Evolutionary conservation across 2,329 filamentous ascomycete species (phyloP).

Genomic region (Pezicula carpinea): DNA sequence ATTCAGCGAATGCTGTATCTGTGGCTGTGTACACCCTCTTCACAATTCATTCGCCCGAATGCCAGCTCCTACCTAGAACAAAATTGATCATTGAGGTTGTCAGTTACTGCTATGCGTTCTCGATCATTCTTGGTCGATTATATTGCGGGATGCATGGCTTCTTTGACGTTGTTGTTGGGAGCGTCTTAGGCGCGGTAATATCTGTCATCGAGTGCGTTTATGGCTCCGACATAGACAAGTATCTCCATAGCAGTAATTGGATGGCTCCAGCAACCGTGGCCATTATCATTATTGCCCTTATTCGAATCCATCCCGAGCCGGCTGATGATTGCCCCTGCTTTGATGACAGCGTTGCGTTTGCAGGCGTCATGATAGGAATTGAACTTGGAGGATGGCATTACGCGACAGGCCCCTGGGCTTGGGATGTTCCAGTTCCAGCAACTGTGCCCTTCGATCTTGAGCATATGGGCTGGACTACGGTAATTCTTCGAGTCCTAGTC

Average conservation of each 20-base stretch:
- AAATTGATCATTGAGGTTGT: slow-evolving; percentile 61
- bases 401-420: slow-evolving; percentile 35
- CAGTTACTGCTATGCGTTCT: slow-evolving; percentile 80
- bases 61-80: slow-evolving; percentile 52
- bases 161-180: slow-evolving; percentile 81
- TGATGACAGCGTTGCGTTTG: slow-evolving; percentile 91
- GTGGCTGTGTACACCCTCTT: slow-evolving; percentile 82
- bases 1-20: slow-evolving; percentile 94
- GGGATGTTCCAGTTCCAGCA: slow-evolving; percentile 48
- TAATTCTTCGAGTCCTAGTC: slow-evolving; percentile 64
- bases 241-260: slow-evolving; percentile 62
- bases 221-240: slow-evolving; percentile 61
- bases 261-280: slow-evolving; percentile 59
- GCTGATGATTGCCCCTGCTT: slow-evolving; percentile 97
- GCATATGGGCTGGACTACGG: slow-evolving; percentile 60
- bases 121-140: slow-evolving; percentile 84
- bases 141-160: slow-evolving; percentile 99
- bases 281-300: slow-evolving; percentile 65
- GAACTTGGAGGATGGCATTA: slow-evolving; percentile 84
- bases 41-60: slow-evolving; percentile 61
- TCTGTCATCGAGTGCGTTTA: slow-evolving; percentile 56
- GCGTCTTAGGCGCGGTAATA: slow-evolving; percentile 65
- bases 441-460: slow-evolving; percentile 60
- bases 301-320: slow-evolving; percentile 90
- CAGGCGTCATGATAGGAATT: slow-evolving; percentile 81